A percentile compares a stretch with the other conserved stretches of the same genome.
Conservation (phyloP, 768 basidiomycete species). For the Macrolepiota albuminosa region DNA sequence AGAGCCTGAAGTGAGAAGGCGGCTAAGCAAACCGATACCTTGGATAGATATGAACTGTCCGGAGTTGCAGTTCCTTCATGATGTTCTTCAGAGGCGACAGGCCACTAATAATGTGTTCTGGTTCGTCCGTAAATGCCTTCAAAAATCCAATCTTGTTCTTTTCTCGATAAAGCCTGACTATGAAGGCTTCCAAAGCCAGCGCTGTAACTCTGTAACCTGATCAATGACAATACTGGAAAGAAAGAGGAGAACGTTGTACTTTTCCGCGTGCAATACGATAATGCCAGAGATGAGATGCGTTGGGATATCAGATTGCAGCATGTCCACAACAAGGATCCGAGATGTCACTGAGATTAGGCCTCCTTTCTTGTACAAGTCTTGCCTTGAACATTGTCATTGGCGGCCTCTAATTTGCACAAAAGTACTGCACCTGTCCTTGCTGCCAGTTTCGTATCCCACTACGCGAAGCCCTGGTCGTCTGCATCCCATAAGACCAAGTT, state of each 20-base stretch:
- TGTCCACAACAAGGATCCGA: constrained; percentile 91
- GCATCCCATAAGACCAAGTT: constrained; percentile 89
- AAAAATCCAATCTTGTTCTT: constrained; percentile 88
- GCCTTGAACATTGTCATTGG: constrained; percentile 38
- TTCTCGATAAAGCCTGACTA: constrained; percentile 86
- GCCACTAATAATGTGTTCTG: constrained; percentile 90
- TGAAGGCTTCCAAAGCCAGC: constrained; percentile 86
- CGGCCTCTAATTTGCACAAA: not conserved
- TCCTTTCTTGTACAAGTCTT: constrained; percentile 81
- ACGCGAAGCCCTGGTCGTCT: constrained; percentile 79
- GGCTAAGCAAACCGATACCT: constrained; percentile 41
- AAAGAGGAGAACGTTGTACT: constrained; percentile 34
- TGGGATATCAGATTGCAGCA: constrained; percentile 84
- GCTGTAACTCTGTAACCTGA: constrained; percentile 63
- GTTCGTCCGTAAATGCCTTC: constrained; percentile 96
- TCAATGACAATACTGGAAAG: not conserved
- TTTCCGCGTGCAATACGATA: constrained; percentile 87
- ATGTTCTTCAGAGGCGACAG: constrained; percentile 88
- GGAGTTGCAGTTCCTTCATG: constrained; percentile 88
- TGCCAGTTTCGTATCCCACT: constrained; percentile 76
- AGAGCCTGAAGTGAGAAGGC: not conserved
- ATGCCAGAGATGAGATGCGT: constrained; percentile 85
- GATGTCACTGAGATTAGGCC: constrained; percentile 91
- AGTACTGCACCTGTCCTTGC: constrained; percentile 63
- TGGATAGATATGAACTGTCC: constrained; percentile 89